Evolutionary conservation across 192 early-diverging fungal species (phyloP), one percentile per base, ranked within the genome.

Genomic region (Coemansia sp.): DNA sequence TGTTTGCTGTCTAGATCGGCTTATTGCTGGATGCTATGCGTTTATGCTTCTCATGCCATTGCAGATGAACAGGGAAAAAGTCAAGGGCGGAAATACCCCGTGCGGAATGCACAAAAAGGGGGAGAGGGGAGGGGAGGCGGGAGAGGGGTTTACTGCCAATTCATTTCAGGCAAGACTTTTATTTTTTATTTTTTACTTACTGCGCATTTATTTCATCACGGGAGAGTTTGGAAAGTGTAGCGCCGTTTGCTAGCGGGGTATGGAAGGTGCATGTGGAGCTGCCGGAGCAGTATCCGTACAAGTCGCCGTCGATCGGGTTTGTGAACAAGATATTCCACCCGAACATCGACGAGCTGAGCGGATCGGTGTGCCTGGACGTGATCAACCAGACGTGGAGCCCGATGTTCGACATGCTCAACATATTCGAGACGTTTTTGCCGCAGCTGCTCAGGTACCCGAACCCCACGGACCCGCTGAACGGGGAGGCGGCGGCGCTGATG

Each of bases 381-480:
- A 99, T 99, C 73, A 99, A 99, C 75, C 97, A 99, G 67, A 97
- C 95, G 8, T 99, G 97, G 97, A 91, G 88, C 53, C 97, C 97
- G 45, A 97, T 99, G 95, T 99, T 97, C 82, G 95, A 99, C 52
- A 90, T 99, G 92, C 87, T 97, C 62, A 99, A 99, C 68, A 99
- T 99, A 55, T 97, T 99, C 65, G 97, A 97, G 62, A 89, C 93
- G 9, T 99, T 99, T 63, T 78, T 99, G 52, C 97, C 97, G 25
- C 97, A 99, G 75, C 81, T 99, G 40, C 74, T 99, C 51, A 83
- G 93, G 35, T 99, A 99, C 66, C 97, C 97, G 34, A 99, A 99
- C 61, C 95, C 97, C n/a, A 95, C 93, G 5, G 97, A 99, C 65
- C 97, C 97, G 23, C 79, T 99, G 43, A 99, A 99, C 61, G 95